Percentiles rank a stretch among this genome's conserved stretches.
These are phyloP conservation scores for Arthrocladium fulminans DNA, from an alignment of 2,329 filamentous ascomycete species.

Conservation along the genomic window DNA sequence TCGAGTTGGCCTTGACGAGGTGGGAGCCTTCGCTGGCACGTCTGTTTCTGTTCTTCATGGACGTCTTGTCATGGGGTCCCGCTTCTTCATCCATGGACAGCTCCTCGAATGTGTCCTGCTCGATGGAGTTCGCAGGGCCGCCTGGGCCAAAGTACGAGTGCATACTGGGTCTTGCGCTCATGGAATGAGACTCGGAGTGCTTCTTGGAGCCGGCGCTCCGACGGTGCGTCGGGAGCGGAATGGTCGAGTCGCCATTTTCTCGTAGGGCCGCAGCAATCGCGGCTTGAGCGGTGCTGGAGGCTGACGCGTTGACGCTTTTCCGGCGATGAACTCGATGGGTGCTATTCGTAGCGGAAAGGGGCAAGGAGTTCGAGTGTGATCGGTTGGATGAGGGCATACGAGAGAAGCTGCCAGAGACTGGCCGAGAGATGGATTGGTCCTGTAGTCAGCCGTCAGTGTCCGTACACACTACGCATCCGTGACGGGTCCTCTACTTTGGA, in stretches of 20 bases:
- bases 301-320: slow-evolving; percentile 80
- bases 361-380: slow-evolving; percentile 68
- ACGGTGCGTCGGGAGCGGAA: slow-evolving; percentile 43
- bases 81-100: slow-evolving; percentile 35
- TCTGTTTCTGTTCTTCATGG: slow-evolving; percentile 48
- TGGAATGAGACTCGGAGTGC: slow-evolving; percentile 25
- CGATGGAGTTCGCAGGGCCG: slow-evolving; percentile 23
- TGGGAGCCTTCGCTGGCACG: slow-evolving; percentile 79
- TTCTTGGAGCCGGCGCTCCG: slow-evolving; percentile 62
- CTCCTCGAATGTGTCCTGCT: slow-evolving; percentile 30
- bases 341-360: slow-evolving; percentile 66
- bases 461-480: slow-evolving; percentile 24
- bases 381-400: slow-evolving; percentile 21
- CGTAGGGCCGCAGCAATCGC: slow-evolving; percentile 61
- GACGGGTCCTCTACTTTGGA: slow-evolving; percentile 46
- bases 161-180: slow-evolving; percentile 33
- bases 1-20: slow-evolving; percentile 66
- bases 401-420: slow-evolving; percentile 22
- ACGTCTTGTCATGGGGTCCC: slow-evolving; percentile 35
- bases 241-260: slow-evolving; percentile 55
- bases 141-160: slow-evolving; percentile 33
- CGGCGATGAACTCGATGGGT: slow-evolving; percentile 81
- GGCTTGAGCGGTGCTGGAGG: slow-evolving; percentile 60
- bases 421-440: slow-evolving; percentile 21
- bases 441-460: slow-evolving; percentile 16